Evolutionary conservation across 2,329 filamentous ascomycete species (phyloP).

Genomic region (Trichoderma lentiforme): DNA sequence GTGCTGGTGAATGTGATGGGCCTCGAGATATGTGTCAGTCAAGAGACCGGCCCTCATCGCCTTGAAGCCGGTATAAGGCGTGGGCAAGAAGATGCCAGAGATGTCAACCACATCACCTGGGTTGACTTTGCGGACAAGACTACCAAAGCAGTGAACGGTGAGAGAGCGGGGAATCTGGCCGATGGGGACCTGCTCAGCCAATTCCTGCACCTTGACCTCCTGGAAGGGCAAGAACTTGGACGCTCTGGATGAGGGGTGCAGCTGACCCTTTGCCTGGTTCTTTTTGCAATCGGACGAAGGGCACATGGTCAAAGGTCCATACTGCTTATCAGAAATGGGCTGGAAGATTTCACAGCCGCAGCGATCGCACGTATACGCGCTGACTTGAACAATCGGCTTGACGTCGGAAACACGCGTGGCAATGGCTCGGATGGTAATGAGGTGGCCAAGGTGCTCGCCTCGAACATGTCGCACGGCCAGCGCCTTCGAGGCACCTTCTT

Average conservation of each 20-base stretch:
- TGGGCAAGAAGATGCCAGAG: slow-evolving; percentile 92
- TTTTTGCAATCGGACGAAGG: slow-evolving; percentile 84
- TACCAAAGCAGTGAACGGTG: slow-evolving; percentile 86
- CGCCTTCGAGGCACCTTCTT: slow-evolving; percentile 59
- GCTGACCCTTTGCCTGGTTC: slow-evolving; percentile 89
- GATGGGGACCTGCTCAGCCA: slow-evolving; percentile 98
- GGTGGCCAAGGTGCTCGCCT: slow-evolving; percentile 85
- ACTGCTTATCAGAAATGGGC: slow-evolving; percentile 86
- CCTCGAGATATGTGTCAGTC: slow-evolving; percentile 95
- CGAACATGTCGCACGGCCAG: slow-evolving; percentile 91
- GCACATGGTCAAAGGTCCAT: slow-evolving; percentile 80
- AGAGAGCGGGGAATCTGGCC: slow-evolving; percentile 93
- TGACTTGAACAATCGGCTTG: slow-evolving; percentile 95
- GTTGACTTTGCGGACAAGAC: slow-evolving; percentile 79
- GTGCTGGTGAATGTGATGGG: slow-evolving; percentile 89
- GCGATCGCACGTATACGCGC: slow-evolving; percentile 94
- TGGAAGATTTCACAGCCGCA: slow-evolving; percentile 98
- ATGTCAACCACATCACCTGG: slow-evolving; percentile 94
- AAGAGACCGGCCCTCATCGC: slow-evolving; percentile 94
- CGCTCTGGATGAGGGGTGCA: slow-evolving; percentile 90
- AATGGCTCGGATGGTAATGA: slow-evolving; percentile 94
- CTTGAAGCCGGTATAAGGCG: slow-evolving; percentile 97
- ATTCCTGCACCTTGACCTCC: slow-evolving; percentile 97
- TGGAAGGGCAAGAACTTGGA: slow-evolving; percentile 98
- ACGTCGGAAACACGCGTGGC: slow-evolving; percentile 95